Evolutionary conservation across 495 filamentous ascomycete species (phyloP), one percentile per base, ranked within the genome.

Genomic region (Neurospora sp.): DNA sequence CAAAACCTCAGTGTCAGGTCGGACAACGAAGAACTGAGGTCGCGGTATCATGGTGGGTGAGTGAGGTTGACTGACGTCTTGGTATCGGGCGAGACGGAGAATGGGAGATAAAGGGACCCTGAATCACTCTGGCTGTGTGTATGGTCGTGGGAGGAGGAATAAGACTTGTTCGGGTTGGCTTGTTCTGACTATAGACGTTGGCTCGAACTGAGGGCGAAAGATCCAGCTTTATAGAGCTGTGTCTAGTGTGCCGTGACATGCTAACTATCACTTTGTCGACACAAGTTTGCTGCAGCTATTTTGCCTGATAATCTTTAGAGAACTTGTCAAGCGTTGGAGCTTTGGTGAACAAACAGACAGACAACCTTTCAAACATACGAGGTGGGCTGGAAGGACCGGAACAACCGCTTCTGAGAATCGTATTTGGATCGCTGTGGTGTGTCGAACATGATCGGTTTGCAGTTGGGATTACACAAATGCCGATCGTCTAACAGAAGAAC

Each of bases 21-120:
- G 79, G 72, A 83, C 81, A 36, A 87, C 45, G 73, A 83, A 86
- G 76, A 74, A 78, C 5, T 40, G 71, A 39, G 77, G 77, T 2
- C 31, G 45, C 36, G 75, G 38, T 4, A 24, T n/a, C 73, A 77
- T 77, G 38, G 38, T 74, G 71, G 13, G 36, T 3, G 15, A 21
- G 43, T 42, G 34, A 37, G n/a, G 7, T 54, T 39, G 37, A 37
- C 4, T 39, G 37, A 37, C 9, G 24, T 72, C n/a, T 15, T 45
- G 54, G 7, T 19, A 36, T 31, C 34, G 34, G 28, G 11, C 54
- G 28, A 39, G 69, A 66, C 19, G 34, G 24, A 5, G 2, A 17
- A 19, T 19, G 54, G 9, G 31, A 39, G 28, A 2, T 19, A 48
- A 39, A 39, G 10, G 5, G 69, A 15, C 21, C 19, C 36, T 28